Percentiles rank a stretch among this genome's conserved stretches.
Conservation (phyloP, 139 green algal species). For the Tetradesmus obliquus region DNA sequence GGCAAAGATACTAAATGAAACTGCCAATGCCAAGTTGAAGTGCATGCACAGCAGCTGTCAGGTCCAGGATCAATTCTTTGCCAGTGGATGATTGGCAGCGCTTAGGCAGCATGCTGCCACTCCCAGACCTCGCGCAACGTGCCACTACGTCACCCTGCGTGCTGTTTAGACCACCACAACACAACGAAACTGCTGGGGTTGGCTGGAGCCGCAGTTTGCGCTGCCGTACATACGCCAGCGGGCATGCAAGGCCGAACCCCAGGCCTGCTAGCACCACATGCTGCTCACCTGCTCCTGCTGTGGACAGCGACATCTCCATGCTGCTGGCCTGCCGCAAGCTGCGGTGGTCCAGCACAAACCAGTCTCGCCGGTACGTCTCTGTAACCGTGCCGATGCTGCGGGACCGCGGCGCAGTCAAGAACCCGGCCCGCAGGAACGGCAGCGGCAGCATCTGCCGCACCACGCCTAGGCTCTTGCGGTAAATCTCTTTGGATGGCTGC, state of each 20-base stretch:
- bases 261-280: background rate
- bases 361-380: slow-evolving; percentile 64
- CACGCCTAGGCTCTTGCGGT: slow-evolving; percentile 63
- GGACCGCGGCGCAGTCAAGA: slow-evolving; percentile 50
- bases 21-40: background rate
- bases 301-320: slow-evolving; percentile 47
- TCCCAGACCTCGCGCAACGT: no score
- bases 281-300: slow-evolving; percentile 20
- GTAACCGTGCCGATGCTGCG: slow-evolving; percentile 32
- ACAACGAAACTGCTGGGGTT: no score
- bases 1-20: background rate
- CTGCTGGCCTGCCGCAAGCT: slow-evolving; percentile 54
- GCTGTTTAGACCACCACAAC: no score
- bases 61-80: no score
- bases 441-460: slow-evolving; percentile 78
- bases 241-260: no score
- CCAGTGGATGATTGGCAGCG: no score
- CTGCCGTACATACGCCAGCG: no score
- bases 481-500: slow-evolving; percentile 72
- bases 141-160: no score
- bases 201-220: no score
- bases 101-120: no score
- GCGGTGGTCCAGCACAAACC: slow-evolving; percentile 71
- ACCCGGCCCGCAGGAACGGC: slow-evolving; percentile 75
- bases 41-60: background rate